phyloP scores from a whole-genome alignment of 257 asterid genomes.

The Plantago major region DNA sequence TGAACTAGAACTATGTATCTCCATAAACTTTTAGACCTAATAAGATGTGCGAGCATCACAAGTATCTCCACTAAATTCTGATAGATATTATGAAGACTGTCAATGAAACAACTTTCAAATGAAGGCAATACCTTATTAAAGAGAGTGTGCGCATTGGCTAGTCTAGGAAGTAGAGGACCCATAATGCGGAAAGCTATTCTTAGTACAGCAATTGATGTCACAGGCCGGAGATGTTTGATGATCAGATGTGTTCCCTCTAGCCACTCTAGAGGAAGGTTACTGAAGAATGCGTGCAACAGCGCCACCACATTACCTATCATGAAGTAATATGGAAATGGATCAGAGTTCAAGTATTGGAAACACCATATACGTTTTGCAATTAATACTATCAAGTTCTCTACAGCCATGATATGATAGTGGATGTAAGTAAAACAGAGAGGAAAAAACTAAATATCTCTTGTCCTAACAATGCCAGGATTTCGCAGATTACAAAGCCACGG shows the following conservation, averaged over 20 bases:
- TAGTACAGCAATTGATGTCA: constrained; percentile 86
- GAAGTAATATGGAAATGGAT: constrained; percentile 11
- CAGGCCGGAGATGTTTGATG: constrained; percentile 85
- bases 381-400: neutral
- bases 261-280: constrained; percentile 96
- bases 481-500: too few relatives aligned
- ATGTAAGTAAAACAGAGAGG: too few relatives aligned
- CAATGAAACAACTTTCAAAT: neutral
- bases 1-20: neutral
- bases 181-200: constrained; percentile 94
- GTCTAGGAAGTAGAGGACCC: constrained; percentile 92
- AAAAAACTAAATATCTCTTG: too few relatives aligned
- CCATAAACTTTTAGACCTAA: constrained; percentile 3
- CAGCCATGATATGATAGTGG: too few relatives aligned
- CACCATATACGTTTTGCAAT: neutral
- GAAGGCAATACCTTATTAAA: constrained; percentile 63
- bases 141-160: constrained; percentile 84
- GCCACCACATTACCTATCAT: constrained; percentile 86
- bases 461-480: too few relatives aligned
- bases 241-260: constrained; percentile 85
- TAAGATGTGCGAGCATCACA: neutral
- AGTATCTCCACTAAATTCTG: neutral
- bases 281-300: constrained; percentile 79
- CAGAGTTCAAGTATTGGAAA: constrained; percentile 3
- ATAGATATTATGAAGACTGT: neutral